These are phyloP conservation scores for Vararia minispora DNA, from an alignment of 768 basidiomycete genomes.

Conservation along the genomic window DNA sequence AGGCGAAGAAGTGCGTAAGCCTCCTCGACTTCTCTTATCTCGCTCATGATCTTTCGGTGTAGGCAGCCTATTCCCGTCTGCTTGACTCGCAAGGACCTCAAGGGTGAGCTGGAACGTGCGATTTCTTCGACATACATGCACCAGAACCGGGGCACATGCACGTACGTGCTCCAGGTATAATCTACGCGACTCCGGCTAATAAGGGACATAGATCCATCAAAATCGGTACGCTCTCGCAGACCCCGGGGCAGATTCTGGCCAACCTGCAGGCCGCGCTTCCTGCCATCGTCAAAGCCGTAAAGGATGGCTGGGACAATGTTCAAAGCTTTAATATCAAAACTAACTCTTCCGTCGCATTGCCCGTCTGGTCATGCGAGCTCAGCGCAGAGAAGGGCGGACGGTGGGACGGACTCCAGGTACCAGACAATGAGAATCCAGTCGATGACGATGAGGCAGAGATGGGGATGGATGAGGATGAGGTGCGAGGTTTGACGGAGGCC, in stretches of 20 bases:
- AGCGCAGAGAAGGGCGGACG: constrained; percentile 45
- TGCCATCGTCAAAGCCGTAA: constrained; percentile 54
- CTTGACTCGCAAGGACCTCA: constrained; percentile 79
- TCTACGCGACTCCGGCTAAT: neutral
- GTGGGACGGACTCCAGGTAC: constrained; percentile 40
- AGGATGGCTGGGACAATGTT: constrained; percentile 83
- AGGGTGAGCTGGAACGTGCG: constrained; percentile 84
- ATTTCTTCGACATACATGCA: constrained; percentile 94
- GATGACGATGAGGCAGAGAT: constrained; percentile 9
- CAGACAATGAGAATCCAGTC: constrained; percentile 12
- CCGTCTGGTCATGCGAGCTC: constrained; percentile 82
- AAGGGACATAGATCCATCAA: constrained; percentile 58
- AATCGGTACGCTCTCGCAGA: constrained; percentile 65
- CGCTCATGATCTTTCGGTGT: constrained; percentile 3
- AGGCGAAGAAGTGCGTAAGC: constrained; percentile 80
- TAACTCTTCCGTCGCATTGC: constrained; percentile 70
- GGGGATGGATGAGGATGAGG: constrained; percentile 17
- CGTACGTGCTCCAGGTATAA: constrained; percentile 41
- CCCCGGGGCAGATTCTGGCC: constrained; percentile 57
- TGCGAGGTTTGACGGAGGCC: constrained; percentile 8
- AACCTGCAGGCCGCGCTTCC: constrained; percentile 79
- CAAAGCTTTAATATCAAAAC: constrained; percentile 89
- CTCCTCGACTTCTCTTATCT: neutral
- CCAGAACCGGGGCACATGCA: constrained; percentile 87
- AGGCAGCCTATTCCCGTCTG: constrained; percentile 97